Evolutionary conservation across 2,329 filamentous ascomycete genomes (phyloP), one percentile per base, ranked within the genome.

Genomic region (Penicillium fuscoglaucum): DNA sequence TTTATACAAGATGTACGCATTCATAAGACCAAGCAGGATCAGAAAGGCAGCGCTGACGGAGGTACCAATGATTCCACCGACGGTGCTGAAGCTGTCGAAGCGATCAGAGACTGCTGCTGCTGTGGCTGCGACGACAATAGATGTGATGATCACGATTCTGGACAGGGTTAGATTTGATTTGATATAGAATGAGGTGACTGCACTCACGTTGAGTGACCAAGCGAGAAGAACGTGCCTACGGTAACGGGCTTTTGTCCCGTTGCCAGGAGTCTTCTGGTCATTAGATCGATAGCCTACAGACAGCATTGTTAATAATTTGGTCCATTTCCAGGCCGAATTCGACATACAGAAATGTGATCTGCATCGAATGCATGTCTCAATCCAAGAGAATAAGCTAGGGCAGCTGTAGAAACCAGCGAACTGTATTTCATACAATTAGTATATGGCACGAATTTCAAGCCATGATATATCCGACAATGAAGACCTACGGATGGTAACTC

Each of bases 301-400:
- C 77, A 68, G 83, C 10, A 35, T 84, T n/a, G n/a, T 56, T 39
- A 56, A 7, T 35, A 9, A 6, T 21, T 13, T 28, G 15, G 4
- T 39, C 21, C n/a, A 2, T n/a, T 28, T 12, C 7, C 1, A 6
- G 55, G 46, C 15, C 17, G n/a, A 12, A 57, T 15, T 28, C 7
- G 6, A 46, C 68, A 41, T 74, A 83, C 81, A 41, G 85, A 87
- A 63, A 90, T 90, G 71, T 98, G 95, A 76, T 98, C 93, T n/a
- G 93, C 95, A 70, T 98, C 95, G 45, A 98, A 85, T n/a, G 93
- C 93, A 80, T 98, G 93, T 43, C 93, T 89, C 13, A 98, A 83
- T 3, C 93, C 93, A 12, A 98, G 84, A 0, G 91, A 91, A 74
- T 96, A 98, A 28, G 93, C 88, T 0, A 98, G 84, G 2, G 93